A percentile compares a stretch with the other conserved stretches of the same genome.
These are phyloP conservation scores for Byssochlamys sp. DNA, from an alignment of 2,329 filamentous ascomycete genomes.

Conservation along the genomic window DNA sequence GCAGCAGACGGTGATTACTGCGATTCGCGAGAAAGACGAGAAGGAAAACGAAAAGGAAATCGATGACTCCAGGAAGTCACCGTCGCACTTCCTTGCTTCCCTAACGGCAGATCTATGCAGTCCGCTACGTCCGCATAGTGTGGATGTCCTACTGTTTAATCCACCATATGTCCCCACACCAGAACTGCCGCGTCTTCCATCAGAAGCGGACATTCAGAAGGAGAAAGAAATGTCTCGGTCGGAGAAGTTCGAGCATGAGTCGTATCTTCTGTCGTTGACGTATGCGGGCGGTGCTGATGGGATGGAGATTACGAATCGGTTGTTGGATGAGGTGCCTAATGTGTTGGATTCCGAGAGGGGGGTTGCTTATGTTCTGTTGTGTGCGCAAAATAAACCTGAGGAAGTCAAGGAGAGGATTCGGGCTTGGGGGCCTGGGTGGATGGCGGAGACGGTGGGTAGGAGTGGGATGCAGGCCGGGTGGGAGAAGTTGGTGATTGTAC, in stretches of 20 bases:
- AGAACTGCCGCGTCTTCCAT: conserved; percentile 52
- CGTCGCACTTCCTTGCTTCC: conserved; percentile 51
- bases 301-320: conserved; percentile 81
- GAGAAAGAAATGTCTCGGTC: conserved; percentile 16
- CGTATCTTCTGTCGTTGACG: conserved; percentile 70
- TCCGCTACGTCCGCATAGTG: conserved; percentile 47
- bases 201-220: conserved; percentile 11
- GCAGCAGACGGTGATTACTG: conserved; percentile 52
- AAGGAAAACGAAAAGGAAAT: not conserved
- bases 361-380: conserved; percentile 81
- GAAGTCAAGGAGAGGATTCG: conserved; percentile 57
- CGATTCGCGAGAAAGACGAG: conserved; percentile 31
- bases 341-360: conserved; percentile 56
- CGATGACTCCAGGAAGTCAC: not conserved
- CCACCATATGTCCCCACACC: conserved; percentile 90
- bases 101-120: conserved; percentile 61
- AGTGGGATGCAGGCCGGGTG: conserved; percentile 85
- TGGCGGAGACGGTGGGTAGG: conserved; percentile 63
- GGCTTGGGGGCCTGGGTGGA: conserved; percentile 56
- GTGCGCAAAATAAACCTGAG: conserved; percentile 78
- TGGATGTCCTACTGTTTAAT: conserved; percentile 91
- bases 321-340: conserved; percentile 60
- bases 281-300: conserved; percentile 84
- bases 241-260: conserved; percentile 63
- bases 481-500: conserved; percentile 84